Evolutionary conservation across 352 stramenopile genomes (phyloP).

Genomic region (Phytophthora tubulina): DNA sequence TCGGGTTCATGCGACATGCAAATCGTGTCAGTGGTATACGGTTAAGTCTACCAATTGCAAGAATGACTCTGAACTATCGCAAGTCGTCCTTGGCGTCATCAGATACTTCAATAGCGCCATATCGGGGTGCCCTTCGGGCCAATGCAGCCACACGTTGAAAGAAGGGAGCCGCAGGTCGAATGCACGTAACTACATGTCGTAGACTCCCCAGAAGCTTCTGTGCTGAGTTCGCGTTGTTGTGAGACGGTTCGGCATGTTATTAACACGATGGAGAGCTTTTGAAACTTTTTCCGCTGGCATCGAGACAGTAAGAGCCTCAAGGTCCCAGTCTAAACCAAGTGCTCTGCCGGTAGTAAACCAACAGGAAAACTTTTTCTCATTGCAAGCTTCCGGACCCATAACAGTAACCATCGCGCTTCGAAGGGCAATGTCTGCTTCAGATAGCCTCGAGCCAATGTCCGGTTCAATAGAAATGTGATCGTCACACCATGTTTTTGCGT

Average conservation of each 20-base stretch:
- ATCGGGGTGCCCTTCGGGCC: neutral
- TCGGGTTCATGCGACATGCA: neutral
- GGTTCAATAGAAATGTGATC: no score
- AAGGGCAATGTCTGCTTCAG: no score
- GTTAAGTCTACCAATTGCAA: neutral
- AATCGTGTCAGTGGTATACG: neutral
- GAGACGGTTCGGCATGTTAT: neutral
- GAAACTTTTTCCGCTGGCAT: neutral
- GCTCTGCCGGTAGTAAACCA: neutral
- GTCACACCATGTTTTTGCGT: no score
- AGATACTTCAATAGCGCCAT: neutral
- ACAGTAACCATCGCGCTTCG: no score
- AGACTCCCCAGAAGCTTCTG: conserved; percentile 15
- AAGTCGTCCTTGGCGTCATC: neutral
- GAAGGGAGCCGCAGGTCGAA: conserved; percentile 7
- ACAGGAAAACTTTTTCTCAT: conserved; percentile 1
- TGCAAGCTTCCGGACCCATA: no score
- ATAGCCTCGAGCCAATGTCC: no score
- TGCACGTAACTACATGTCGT: conserved; percentile 8
- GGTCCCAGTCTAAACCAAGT: conserved; percentile 13
- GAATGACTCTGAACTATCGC: neutral
- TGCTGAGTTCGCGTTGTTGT: neutral
- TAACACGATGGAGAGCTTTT: conserved; percentile 6
- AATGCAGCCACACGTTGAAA: conserved; percentile 4
- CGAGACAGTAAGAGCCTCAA: neutral